A percentile compares a stretch with the other conserved stretches of the same genome.
Evolutionary conservation across 2,329 filamentous ascomycete species (phyloP).

Genomic region (Zasmidium angulare): DNA sequence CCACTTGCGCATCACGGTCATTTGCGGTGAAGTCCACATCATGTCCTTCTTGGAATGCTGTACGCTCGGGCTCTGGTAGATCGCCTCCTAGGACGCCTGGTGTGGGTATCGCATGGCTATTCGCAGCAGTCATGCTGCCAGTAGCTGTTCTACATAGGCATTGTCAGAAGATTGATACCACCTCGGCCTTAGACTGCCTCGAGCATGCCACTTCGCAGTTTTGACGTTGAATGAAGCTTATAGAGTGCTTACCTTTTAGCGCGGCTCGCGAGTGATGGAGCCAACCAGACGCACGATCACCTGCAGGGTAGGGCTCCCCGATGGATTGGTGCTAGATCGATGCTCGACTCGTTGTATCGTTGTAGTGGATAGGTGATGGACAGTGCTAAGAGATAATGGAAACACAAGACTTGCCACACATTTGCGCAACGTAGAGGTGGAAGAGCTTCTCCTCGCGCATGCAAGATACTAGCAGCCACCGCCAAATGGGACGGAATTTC

Average conservation of each 20-base stretch:
- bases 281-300: not conserved
- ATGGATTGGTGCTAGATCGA: not conserved
- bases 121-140: conserved; percentile 14
- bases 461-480: not conserved
- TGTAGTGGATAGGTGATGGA: not conserved
- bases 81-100: conserved; percentile 15
- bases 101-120: not conserved
- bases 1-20: conserved; percentile 3
- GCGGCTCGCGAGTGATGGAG: not conserved
- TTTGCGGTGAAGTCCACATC: conserved; percentile 43
- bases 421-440: not conserved
- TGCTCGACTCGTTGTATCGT: too few relatives aligned
- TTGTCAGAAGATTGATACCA: not conserved
- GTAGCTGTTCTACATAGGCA: not conserved
- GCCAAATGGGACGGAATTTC: not conserved
- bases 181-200: not conserved
- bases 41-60: conserved; percentile 39
- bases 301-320: not conserved
- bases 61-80: conserved; percentile 33
- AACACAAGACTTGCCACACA: not conserved
- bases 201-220: not conserved
- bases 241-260: conserved; percentile 5
- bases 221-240: not conserved
- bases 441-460: not conserved
- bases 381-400: not conserved